Conservation (phyloP, 75 land plant genomes). For the Larix kaempferi region DNA sequence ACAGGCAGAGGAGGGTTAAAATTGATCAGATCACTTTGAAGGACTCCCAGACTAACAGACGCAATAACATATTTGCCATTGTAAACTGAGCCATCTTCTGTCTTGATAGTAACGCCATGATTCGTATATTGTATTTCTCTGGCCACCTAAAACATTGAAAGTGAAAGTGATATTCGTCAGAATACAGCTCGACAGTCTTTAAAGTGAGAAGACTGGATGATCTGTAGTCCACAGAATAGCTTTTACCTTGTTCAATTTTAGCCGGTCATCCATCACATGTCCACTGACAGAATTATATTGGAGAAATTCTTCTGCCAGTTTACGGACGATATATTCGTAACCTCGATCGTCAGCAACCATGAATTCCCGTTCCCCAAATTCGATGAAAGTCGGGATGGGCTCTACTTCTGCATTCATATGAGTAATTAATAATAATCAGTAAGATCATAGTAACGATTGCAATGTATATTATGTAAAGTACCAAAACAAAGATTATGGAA, state of each 20-base stretch:
- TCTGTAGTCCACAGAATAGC: background rate
- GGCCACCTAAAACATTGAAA: slow-evolving; percentile 46
- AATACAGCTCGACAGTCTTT: background rate
- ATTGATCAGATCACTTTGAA: slow-evolving; percentile 64
- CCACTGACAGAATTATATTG: slow-evolving; percentile 31
- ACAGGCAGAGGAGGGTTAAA: slow-evolving; percentile 75
- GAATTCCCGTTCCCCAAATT: slow-evolving; percentile 54
- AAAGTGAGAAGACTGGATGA: too few relatives aligned
- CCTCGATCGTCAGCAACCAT: slow-evolving; percentile 77
- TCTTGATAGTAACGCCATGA: slow-evolving; percentile 40
- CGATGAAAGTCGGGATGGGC: slow-evolving; percentile 64
- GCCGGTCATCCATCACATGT: slow-evolving; percentile 44
- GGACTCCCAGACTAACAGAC: slow-evolving; percentile 80
- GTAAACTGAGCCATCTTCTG: slow-evolving; percentile 74
- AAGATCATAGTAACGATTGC: too few relatives aligned
- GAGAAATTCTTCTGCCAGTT: slow-evolving; percentile 60
- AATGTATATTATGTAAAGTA: too few relatives aligned
- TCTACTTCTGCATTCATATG: slow-evolving; percentile 57
- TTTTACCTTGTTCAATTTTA: slow-evolving; percentile 68
- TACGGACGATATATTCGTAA: slow-evolving; percentile 43
- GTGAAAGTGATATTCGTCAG: background rate
- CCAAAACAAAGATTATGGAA: too few relatives aligned
- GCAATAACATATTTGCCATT: slow-evolving; percentile 54
- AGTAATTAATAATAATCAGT: too few relatives aligned
- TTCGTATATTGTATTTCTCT: slow-evolving; percentile 40